Conservation (phyloP, 2,329 filamentous ascomycete genomes). For the Didymella lethalis region DNA sequence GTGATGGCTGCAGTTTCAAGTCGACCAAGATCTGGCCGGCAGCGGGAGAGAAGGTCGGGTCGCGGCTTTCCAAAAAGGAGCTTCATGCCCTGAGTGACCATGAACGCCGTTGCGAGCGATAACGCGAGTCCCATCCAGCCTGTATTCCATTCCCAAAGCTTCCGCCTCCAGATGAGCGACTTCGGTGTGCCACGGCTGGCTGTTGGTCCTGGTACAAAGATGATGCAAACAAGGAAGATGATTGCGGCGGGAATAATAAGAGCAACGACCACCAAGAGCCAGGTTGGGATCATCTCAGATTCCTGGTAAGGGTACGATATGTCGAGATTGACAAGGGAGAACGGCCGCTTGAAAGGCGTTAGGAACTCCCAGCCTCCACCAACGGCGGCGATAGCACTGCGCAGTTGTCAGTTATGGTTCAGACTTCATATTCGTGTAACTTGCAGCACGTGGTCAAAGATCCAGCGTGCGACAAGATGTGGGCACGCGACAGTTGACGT, state of each 20-base stretch:
- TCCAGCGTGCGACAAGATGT: background rate
- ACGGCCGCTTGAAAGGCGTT: slow-evolving; percentile 72
- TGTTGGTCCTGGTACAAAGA: slow-evolving; percentile 75
- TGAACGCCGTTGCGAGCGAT: slow-evolving; percentile 74
- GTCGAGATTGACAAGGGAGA: slow-evolving; percentile 74
- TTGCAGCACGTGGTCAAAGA: background rate
- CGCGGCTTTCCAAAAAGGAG: slow-evolving; percentile 71
- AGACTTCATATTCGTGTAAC: background rate
- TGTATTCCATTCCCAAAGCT: slow-evolving; percentile 89
- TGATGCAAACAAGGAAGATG: slow-evolving; percentile 72
- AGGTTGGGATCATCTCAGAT: slow-evolving; percentile 75
- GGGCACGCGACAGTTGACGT: slow-evolving; percentile 34
- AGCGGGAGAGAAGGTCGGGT: slow-evolving; percentile 72
- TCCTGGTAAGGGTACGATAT: slow-evolving; percentile 80
- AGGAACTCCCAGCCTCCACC: slow-evolving; percentile 67
- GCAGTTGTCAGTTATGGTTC: slow-evolving; percentile 21
- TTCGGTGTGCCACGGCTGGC: slow-evolving; percentile 69
- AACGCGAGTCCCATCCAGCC: slow-evolving; percentile 84
- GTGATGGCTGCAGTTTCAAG: slow-evolving; percentile 65
- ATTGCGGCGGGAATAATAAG: slow-evolving; percentile 71
- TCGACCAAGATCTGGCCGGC: slow-evolving; percentile 74
- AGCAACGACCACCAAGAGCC: slow-evolving; percentile 69
- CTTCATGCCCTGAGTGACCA: slow-evolving; percentile 88
- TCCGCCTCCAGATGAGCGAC: slow-evolving; percentile 75
- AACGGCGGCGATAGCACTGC: slow-evolving; percentile 64